Percentiles rank a stretch among this genome's conserved stretches.
These are phyloP conservation scores for Argentina anserina DNA, from an alignment of 306 rosid species.

Conservation along the genomic window DNA sequence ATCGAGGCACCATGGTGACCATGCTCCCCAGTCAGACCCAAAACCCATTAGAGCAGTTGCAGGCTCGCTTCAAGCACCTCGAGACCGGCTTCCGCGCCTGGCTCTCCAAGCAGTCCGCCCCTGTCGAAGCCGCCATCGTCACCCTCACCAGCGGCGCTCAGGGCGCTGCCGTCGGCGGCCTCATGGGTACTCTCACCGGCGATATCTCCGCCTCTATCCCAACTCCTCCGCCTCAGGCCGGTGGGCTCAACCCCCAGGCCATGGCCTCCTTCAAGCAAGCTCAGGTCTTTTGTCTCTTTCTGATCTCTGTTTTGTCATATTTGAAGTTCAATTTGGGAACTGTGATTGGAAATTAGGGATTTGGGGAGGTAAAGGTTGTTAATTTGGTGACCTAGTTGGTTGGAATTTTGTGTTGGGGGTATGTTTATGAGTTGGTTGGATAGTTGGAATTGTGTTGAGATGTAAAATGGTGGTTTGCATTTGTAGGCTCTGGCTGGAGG, in stretches of 20 bases:
- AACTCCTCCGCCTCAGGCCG: constrained; percentile 59
- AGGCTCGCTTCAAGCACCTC: constrained; percentile 58
- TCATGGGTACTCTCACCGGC: constrained; percentile 76
- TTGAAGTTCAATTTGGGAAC: background rate
- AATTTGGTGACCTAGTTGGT: background rate
- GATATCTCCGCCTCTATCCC: constrained; percentile 64
- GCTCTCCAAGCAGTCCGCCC: constrained; percentile 73
- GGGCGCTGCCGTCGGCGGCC: constrained; percentile 84
- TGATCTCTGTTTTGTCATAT: background rate
- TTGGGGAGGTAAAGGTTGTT: background rate
- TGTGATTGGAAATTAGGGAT: background rate
- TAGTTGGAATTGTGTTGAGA: background rate
- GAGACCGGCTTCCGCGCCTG: constrained; percentile 56
- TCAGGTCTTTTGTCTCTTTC: too few relatives aligned
- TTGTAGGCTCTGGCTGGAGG: constrained; percentile 88
- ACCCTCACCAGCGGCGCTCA: constrained; percentile 84
- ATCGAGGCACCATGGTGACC: constrained; percentile 42
- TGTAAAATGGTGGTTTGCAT: background rate
- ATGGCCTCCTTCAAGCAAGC: constrained; percentile 92
- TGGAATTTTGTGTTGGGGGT: background rate
- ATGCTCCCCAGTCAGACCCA: constrained; percentile 38
- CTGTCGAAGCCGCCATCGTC: constrained; percentile 88
- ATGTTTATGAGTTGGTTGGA: background rate
- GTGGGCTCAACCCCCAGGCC: constrained; percentile 78
- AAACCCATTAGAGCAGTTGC: constrained; percentile 71